A percentile compares a stretch with the other conserved stretches of the same genome.
Evolutionary conservation across 345 rosid species (phyloP).

Genomic region (Gossypium mustelinum): DNA sequence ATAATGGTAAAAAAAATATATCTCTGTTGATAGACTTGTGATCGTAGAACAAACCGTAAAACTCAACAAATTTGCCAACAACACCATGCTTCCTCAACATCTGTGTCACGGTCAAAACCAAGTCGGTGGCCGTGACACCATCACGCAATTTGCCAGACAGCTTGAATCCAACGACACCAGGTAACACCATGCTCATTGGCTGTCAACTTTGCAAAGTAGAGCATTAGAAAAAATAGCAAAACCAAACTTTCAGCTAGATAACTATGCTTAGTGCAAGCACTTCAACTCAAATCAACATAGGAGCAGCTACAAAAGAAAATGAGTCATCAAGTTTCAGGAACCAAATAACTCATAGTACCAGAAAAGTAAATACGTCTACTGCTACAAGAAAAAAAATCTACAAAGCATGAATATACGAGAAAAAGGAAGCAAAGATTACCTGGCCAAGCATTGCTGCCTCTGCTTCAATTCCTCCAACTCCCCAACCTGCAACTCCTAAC

Average conservation of each 20-base stretch:
- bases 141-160: constrained; percentile 55
- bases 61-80: constrained; percentile 91
- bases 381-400: not conserved
- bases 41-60: constrained; percentile 47
- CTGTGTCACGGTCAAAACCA: constrained; percentile 85
- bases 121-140: constrained; percentile 92
- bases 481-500: constrained; percentile 92
- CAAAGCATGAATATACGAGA: not conserved
- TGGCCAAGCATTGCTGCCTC: constrained; percentile 92
- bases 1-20: not conserved
- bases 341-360: not conserved
- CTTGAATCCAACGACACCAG: constrained; percentile 85
- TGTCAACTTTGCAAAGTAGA: constrained; percentile 30
- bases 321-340: not conserved
- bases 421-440: constrained; percentile 32
- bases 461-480: constrained; percentile 92
- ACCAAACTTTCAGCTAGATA: not conserved
- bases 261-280: not conserved
- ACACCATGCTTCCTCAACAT: constrained; percentile 87
- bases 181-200: constrained; percentile 97
- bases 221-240: constrained; percentile 16
- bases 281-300: not conserved
- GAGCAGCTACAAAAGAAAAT: not conserved
- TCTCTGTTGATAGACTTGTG: not conserved
- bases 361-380: not conserved